Percentiles rank a stretch among this genome's conserved stretches.
phyloP scores from a whole-genome alignment of 164 flowering plant genomes.

The Macadamia tetraphylla region DNA sequence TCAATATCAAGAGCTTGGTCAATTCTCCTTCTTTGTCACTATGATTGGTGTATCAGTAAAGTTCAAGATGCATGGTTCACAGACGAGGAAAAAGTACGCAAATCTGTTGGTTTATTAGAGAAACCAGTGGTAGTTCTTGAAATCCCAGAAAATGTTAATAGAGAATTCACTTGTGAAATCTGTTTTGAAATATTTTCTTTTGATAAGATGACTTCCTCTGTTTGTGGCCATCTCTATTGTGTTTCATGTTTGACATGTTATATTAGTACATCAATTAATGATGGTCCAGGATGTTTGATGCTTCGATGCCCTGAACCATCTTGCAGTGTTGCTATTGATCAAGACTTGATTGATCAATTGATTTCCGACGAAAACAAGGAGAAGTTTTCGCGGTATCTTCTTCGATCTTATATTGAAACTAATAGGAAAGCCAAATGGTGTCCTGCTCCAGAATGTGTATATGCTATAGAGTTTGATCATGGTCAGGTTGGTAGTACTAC shows the following conservation, averaged over 20 bases:
- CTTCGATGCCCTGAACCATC: slow-evolving; percentile 90
- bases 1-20: no score
- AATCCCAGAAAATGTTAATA: slow-evolving; percentile 19
- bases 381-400: slow-evolving; percentile 68
- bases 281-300: slow-evolving; percentile 88
- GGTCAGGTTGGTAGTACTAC: slow-evolving; percentile 44
- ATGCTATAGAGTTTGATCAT: slow-evolving; percentile 52
- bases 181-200: slow-evolving; percentile 69
- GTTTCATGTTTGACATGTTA: slow-evolving; percentile 79
- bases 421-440: slow-evolving; percentile 90
- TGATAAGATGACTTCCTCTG: slow-evolving; percentile 42
- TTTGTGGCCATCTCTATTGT: slow-evolving; percentile 95
- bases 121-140: slow-evolving; percentile 26
- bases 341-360: slow-evolving; percentile 60
- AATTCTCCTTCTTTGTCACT: no score
- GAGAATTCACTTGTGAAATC: slow-evolving; percentile 73
- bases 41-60: slow-evolving; percentile 52
- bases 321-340: slow-evolving; percentile 78
- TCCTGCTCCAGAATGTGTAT: slow-evolving; percentile 85
- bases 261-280: slow-evolving; percentile 67
- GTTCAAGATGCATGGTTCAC: slow-evolving; percentile 92
- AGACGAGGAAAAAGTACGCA: slow-evolving; percentile 67
- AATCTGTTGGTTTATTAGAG: slow-evolving; percentile 61
- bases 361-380: slow-evolving; percentile 63
- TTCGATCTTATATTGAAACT: slow-evolving; percentile 81